Base-by-base conservation (phyloP, 163 green algal species). In the Smithsoniella earleae region DNA sequence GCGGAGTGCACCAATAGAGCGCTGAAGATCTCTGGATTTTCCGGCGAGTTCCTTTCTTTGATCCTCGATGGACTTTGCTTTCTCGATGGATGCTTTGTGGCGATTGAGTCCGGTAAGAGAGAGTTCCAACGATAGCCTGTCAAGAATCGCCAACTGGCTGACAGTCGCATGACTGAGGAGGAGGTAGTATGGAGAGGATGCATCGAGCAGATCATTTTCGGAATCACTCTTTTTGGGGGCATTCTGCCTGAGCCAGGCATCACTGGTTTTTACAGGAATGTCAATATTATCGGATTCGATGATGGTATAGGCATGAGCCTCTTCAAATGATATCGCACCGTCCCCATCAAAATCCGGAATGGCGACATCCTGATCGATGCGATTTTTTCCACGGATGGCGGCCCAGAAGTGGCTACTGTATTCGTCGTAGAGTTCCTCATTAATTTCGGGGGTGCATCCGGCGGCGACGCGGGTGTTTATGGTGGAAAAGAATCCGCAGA, bases 321-420 rank as follows among this genome's bases (percentile, higher is more conserved):
- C 44, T 20, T 54, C 44, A 20, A 54, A 22, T 20, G 44, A 54
- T 20, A 54, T 20, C 44, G 20, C 20, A 20, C 44, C 44, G 44
- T 54, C 44, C 20, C 44, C 20, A 20, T 54, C 44, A 20, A 22
- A 54, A 20, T 54, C 44, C 20, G 44, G 44, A 20, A 20, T 20
- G 44, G 20, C 44, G 44, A 54, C 20, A 20, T 20, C 20, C 20
- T 54, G 20, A 20, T 20, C 44, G 44, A 54, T 22, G 44, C 44
- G 44, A 20, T 54, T 20, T 20, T 54, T 54, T 20, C 44, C 44
- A 20, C 20, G 20, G 44, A 54, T 20, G 20, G 44, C 44, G 20
- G 44, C 44, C 44, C 44, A 54, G 44, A 54, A 54, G 44, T 54
- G 20, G 44, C 20, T 54, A 20, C 44, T 54, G 44, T 54, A 54